Evolutionary conservation across 345 rosid genomes (phyloP), one percentile per base, ranked within the genome.

Genomic region (Citrus unshiu): DNA sequence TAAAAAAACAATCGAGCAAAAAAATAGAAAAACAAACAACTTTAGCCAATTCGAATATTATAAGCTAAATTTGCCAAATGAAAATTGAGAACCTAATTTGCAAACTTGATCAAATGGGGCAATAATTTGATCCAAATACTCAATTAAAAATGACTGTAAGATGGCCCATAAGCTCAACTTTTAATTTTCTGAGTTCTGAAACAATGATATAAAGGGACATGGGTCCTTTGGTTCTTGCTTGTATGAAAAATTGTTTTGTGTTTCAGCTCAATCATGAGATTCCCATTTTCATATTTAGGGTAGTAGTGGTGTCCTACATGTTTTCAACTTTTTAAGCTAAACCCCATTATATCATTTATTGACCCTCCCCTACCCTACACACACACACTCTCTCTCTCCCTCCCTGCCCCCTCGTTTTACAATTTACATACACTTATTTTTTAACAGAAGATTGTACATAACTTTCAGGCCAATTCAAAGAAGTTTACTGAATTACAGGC

Each of bases 251-350:
- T 61, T 68, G 58, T 46, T 58, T 59, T 58, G 75, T 72, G 66
- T 80, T 75, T 72, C 24, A 32, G 73, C 64, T 71, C 79, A 77
- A 83, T 83, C 79, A 85, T 81, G 87, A 83, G 85, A 83, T 83
- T 79, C 85, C 83, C 81, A 63, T 61, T 75, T 80, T 51, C 78
- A 66, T 43, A 67, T 73, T 65, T 68, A 58, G 67, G 29, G 70
- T 14, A 73, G 70, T 66, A 25, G 82, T 77, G 82, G 85, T 73
- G 54, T 65, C 85, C 85, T 83, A 83, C 83, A 81, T 81, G 86
- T 74, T 80, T 39, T 29, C 77, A 16, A 29, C 3, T 19, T 5
- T 61, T 46, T 16, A 7, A 12, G 19, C 14, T 25, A 30, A 61
- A 29, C 72, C 78, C 81, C 79, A 68, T 84, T 77, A 74, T 80